Evolutionary conservation across 805 yeast species (phyloP), one percentile per base, ranked within the genome.

Genomic region (Candida sithepensis): DNA sequence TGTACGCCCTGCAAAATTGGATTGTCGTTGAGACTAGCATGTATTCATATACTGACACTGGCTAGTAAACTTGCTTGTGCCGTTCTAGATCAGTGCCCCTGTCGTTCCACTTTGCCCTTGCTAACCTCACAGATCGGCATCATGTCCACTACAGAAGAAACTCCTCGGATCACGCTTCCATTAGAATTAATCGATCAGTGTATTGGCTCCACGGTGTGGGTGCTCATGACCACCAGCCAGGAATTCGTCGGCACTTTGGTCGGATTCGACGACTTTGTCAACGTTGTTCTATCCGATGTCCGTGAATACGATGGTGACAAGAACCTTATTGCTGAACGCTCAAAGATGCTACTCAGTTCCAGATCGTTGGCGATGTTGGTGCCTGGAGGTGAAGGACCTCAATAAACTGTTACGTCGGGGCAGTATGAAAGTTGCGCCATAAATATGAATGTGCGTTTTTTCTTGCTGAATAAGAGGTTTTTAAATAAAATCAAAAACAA

Each of bases 201-300:
- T 51, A 82, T 92, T 34, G 96, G 96, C 16, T 81, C 88, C 28
- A 74, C 77, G 46, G 81, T 92, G 37, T 80, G 86, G 77, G 87
- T 90, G 22, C 74, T 88, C 44, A 72, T 88, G 69, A 74, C 76
- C 40, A 71, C 67, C 51, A 72, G 75, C 49, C 81, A 81, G 63
- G 97, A 91, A 64, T 94, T 89, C 63, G 76, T 78, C n/a, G 99
- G 99, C 1, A 88, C 82, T 3, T 72, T 94, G 44, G 79, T 85
- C 24, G 98, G 98, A 1, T 92, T 92, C 66, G 99, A 94, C 64
- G 98, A 94, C 67, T 92, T 85, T 59, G 97, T 94, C 50, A 94
- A 88, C 63, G 82, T 91, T 67, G 96, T 94, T 10, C 74, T 94
- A 44, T 87, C 86, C 57, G 84, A 91, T 57, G 97, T 85, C 33